phyloP scores from a whole-genome alignment of 2,329 filamentous ascomycete genomes.

The Cytospora chrysosperma region DNA sequence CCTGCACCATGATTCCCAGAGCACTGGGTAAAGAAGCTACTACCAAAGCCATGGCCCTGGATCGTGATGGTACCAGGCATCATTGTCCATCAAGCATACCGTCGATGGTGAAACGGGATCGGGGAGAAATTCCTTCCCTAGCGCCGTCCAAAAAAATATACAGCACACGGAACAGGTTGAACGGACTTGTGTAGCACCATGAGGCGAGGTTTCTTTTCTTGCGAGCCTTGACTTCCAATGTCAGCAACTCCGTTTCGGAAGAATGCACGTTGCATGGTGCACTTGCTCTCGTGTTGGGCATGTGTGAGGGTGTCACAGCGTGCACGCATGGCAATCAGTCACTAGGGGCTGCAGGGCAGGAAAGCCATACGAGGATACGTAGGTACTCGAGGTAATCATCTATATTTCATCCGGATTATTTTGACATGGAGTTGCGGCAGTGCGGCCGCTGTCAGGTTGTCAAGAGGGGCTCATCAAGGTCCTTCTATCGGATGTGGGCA shows the following conservation, averaged over 20 bases:
- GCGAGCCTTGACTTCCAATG: not conserved
- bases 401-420: not conserved
- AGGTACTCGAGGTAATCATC: too few species aligned
- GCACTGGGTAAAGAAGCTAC: not conserved
- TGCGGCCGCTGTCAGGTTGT: not conserved
- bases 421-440: constrained; percentile 5
- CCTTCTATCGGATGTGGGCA: not conserved
- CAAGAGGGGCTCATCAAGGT: not conserved
- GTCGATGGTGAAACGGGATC: not conserved
- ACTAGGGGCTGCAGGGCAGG: not conserved
- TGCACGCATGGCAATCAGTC: constrained; percentile 7
- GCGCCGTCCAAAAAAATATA: not conserved
- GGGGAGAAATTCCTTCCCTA: not conserved
- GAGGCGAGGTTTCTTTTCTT: not conserved
- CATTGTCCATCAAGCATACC: not conserved
- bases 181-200: not conserved
- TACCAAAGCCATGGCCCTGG: not conserved
- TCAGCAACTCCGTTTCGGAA: not conserved
- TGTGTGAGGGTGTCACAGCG: constrained; percentile 19
- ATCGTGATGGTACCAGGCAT: not conserved
- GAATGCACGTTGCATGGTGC: not conserved
- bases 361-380: not conserved
- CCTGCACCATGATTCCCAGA: not conserved
- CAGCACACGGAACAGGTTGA: not conserved
- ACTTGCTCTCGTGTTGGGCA: constrained; percentile 15